Base-by-base conservation (phyloP, 805 yeast species). In the Candida odintsovae region DNA sequence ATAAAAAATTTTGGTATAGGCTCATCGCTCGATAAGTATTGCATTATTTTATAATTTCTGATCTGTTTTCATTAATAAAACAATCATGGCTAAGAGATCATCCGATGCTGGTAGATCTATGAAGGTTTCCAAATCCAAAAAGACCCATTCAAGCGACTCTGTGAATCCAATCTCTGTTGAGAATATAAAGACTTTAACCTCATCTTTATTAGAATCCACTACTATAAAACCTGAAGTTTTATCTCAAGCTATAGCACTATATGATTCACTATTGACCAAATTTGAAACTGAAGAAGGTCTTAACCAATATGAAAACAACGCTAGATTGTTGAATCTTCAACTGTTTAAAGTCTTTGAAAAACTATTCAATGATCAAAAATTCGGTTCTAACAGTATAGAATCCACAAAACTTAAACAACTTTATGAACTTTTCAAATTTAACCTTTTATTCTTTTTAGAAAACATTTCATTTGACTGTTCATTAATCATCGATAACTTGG, bases 361-460 rank as follows among this genome's bases (percentile, higher is more conserved):
- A 22, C 31, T 56, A 16, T 57, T 58, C 23, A 49, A 50, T 16
- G n/a, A 23, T 12, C 43, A 50, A 25, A 46, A 44, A 31, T 23
- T 57, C 11, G 29, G 48, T 0, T 49, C 55, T 2, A 11, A 9
- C 13, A 39, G 16, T 9, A 26, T 72, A 9, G 74, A 82, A n/a
- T 74, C 74, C 29, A 70, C 73, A 52, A 86, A 95, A 92, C 62
- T 87, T 35, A 69, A 70, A 46, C 73, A 76, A 42, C 73, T 76
- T 46, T 86, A 86, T 65, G 73, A 73, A 35, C 64, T 67, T 20
- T 86, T 69, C 66, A 80, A 82, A 55, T 54, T 55, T 4, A 59
- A 65, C 28, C 49, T 85, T 21, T 58, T 75, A 22, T 60, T 63
- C 15, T 62, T 77, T 42, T 63, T 83, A 52, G 63, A 63, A 3